These are phyloP conservation scores for Cyberlindnera nakhonratchasimensis DNA, from an alignment of 805 yeast species.

Conservation along the genomic window DNA sequence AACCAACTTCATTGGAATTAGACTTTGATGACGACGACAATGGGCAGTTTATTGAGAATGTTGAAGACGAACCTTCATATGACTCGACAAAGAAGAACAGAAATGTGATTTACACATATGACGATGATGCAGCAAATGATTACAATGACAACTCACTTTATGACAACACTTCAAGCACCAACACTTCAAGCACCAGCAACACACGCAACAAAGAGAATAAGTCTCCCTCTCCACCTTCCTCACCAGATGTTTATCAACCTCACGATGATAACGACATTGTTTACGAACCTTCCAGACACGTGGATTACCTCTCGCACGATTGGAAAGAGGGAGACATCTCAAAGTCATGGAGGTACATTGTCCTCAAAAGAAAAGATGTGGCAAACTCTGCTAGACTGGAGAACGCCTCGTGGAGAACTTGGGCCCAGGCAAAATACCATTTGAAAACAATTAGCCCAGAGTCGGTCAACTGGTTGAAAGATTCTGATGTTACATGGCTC, in stretches of 20 bases:
- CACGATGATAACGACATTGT: slow-evolving; percentile 83
- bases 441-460: slow-evolving; percentile 85
- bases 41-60: slow-evolving; percentile 24
- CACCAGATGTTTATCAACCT: slow-evolving; percentile 24
- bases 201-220: slow-evolving; percentile 16
- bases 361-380: slow-evolving; percentile 74
- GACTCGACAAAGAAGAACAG: slow-evolving; percentile 8
- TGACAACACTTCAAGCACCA: slow-evolving; percentile 15
- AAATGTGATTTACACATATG: slow-evolving; percentile 21
- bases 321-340: slow-evolving; percentile 96
- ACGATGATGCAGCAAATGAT: slow-evolving; percentile 19
- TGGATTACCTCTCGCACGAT: slow-evolving; percentile 90
- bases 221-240: slow-evolving; percentile 35
- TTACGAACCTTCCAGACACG: slow-evolving; percentile 83
- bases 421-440: slow-evolving; percentile 88
- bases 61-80: slow-evolving; percentile 17
- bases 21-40: slow-evolving; percentile 17
- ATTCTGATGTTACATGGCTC: slow-evolving; percentile 95
- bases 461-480: slow-evolving; percentile 93
- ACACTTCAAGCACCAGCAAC: slow-evolving; percentile 15
- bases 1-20: slow-evolving; percentile 3
- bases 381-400: slow-evolving; percentile 80
- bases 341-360: slow-evolving; percentile 93
- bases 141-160: slow-evolving; percentile 16
- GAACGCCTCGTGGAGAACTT: slow-evolving; percentile 96